Base-by-base conservation (phyloP, 2,329 filamentous ascomycete species). In the Alternaria infectoria region DNA sequence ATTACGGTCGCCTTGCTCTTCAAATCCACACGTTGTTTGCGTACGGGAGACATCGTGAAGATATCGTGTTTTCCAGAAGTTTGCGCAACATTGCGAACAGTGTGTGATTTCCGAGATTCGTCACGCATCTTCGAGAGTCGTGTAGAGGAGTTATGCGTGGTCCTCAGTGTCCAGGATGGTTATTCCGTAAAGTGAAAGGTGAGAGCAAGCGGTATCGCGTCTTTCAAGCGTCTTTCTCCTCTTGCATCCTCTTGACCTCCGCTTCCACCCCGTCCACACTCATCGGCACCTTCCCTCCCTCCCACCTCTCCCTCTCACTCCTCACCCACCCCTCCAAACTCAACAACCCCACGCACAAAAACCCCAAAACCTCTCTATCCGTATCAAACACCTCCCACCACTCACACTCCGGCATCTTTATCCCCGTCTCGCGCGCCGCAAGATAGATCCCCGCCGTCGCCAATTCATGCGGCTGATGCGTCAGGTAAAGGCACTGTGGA, bases 341-440 rank as follows among this genome's bases (percentile, higher is more conserved):
- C 65, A 89, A 84, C 86, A 97, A 88, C 0, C 87, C 93, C 11
- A 97, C 92, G 4, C 97, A 93, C 61, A 98, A 81, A 71, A 98
- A 98, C 0, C 96, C 96, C 36, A 99, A 84, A 77, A 97, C 93
- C 83, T 99, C 96, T 54, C 96, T 86, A 73, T 97, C 94, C 8
- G 96, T 92, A 79, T 99, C 96, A 78, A 98, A 98, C 0, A 98
- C 93, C 80, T 97, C 94, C 96, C 96, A 99, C 96, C 96, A 99
- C 67, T 93, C 90, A 51, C 87, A 88, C 67, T 91, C 91, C 0
- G 95, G 93, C 81, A 97, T 86, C 78, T 92, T 93, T 12, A 91
- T 88, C 0, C 87, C 89, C 1, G 88, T 79, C 69, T 98, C 93
- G 47, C 90, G 87, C 1, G 93, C 91, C 0, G 95, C 92, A n/a